phyloP scores from a whole-genome alignment of 1,284 basidiomycete species.

The Sporisorium sorghi region DNA sequence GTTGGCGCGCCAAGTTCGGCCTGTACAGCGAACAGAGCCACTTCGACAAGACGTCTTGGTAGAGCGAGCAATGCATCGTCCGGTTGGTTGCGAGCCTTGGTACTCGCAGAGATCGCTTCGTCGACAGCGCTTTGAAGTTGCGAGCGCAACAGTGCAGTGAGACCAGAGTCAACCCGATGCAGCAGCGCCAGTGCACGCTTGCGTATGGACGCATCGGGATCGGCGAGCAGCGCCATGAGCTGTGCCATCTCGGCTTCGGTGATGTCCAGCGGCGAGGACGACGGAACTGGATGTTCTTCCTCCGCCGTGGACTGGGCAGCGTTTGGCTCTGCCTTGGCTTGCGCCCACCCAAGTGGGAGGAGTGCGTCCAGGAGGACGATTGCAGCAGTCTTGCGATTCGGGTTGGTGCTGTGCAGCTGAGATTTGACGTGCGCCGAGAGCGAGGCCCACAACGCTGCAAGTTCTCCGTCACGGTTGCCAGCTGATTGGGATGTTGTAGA shows the following conservation, averaged over 20 bases:
- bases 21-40: conserved; percentile 12
- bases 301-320: no score
- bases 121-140: conserved; percentile 31
- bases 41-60: conserved; percentile 26
- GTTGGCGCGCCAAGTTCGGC: background rate
- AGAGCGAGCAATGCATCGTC: background rate
- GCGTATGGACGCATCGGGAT: conserved; percentile 31
- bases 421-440: conserved; percentile 28
- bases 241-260: conserved; percentile 33
- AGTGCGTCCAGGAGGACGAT: conserved; percentile 33
- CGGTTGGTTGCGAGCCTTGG: no score
- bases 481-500: background rate
- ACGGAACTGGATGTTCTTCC: background rate
- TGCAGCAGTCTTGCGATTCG: conserved; percentile 35
- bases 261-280: conserved; percentile 15
- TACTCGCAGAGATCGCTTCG: background rate
- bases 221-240: conserved; percentile 36
- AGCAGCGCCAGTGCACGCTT: conserved; percentile 24
- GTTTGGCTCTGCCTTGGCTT: background rate
- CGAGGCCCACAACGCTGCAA: conserved; percentile 21
- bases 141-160: conserved; percentile 20
- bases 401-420: conserved; percentile 38
- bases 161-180: conserved; percentile 19
- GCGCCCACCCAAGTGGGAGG: conserved; percentile 34
- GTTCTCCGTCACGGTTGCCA: conserved; percentile 20